Conservation (phyloP, 1,139 yeast genomes). For the Geotrichum europaeum region DNA sequence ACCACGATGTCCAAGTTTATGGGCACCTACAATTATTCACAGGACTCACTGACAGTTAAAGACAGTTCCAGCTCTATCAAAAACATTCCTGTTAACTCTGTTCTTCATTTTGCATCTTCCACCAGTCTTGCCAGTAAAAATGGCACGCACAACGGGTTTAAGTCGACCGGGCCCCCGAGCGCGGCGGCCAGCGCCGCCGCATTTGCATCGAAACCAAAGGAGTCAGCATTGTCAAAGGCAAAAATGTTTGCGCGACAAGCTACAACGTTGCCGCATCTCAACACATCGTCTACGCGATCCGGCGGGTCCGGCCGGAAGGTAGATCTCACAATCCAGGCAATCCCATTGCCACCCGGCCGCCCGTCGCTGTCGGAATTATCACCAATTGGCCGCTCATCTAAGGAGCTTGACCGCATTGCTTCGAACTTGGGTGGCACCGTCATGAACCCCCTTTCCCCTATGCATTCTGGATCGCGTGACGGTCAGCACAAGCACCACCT, state of each 20-base stretch:
- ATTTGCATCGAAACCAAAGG: conserved; percentile 30
- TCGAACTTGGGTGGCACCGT: conserved; percentile 30
- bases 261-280: conserved; percentile 24
- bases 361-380: conserved; percentile 36
- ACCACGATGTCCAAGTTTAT: not conserved
- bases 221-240: conserved; percentile 31
- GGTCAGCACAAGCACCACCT: conserved; percentile 36
- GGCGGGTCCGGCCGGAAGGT: conserved; percentile 21
- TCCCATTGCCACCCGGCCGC: conserved; percentile 28
- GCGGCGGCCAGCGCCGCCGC: conserved; percentile 29
- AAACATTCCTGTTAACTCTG: conserved; percentile 4
- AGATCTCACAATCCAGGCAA: conserved; percentile 34
- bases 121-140: conserved; percentile 2
- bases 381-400: conserved; percentile 40
- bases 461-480: conserved; percentile 17
- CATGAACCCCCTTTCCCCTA: conserved; percentile 22
- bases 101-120: conserved; percentile 1
- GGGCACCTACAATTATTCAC: conserved; percentile 9
- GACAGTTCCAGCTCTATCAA: conserved; percentile 1
- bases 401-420: conserved; percentile 42
- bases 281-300: conserved; percentile 18
- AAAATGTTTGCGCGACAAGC: conserved; percentile 36
- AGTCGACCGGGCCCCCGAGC: not conserved
- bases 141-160: not conserved
- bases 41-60: not conserved